A percentile compares a stretch with the other conserved stretches of the same genome.
Evolutionary conservation across 139 green algal species (phyloP).

Genomic region (Chlorella sorokiniana): DNA sequence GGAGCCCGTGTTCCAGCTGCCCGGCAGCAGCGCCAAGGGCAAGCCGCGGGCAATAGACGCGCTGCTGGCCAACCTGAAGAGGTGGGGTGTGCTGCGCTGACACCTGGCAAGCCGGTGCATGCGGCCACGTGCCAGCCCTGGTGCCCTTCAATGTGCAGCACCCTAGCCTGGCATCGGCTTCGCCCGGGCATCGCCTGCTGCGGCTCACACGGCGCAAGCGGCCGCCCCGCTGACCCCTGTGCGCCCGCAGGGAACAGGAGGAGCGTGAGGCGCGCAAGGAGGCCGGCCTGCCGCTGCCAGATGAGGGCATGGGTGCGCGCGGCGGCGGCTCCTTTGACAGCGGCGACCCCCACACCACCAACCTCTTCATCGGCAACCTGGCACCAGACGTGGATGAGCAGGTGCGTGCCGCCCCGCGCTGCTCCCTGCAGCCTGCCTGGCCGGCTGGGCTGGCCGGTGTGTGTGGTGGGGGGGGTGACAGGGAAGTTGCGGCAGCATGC

Average conservation of each 20-base stretch:
- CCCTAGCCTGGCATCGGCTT: neutral
- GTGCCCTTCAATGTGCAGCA: neutral
- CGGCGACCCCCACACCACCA: slow-evolving; percentile 87
- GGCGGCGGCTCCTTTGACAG: slow-evolving; percentile 55
- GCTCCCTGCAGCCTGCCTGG: too few species aligned
- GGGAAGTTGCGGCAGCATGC: too few species aligned
- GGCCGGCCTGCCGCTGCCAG: slow-evolving; percentile 28
- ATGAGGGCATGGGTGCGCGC: slow-evolving; percentile 12
- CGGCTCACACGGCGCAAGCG: too few species aligned
- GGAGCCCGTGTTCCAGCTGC: slow-evolving; percentile 41
- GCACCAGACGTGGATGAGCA: slow-evolving; percentile 82
- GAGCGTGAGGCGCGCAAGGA: slow-evolving; percentile 62
- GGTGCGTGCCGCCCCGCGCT: too few species aligned
- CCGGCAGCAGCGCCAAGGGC: slow-evolving; percentile 41
- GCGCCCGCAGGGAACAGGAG: slow-evolving; percentile 80
- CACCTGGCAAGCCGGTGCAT: neutral
- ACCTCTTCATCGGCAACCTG: slow-evolving; percentile 94
- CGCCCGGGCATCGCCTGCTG: neutral
- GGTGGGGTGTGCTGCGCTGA: slow-evolving; percentile 37
- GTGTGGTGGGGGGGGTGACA: too few species aligned
- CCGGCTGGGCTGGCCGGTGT: too few species aligned
- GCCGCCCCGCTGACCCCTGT: neutral
- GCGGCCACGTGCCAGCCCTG: neutral
- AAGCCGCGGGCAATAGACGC: slow-evolving; percentile 88
- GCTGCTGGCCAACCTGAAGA: slow-evolving; percentile 91